Base-by-base conservation (phyloP, 1,284 basidiomycete genomes). In the Tremellales sp. region DNA sequence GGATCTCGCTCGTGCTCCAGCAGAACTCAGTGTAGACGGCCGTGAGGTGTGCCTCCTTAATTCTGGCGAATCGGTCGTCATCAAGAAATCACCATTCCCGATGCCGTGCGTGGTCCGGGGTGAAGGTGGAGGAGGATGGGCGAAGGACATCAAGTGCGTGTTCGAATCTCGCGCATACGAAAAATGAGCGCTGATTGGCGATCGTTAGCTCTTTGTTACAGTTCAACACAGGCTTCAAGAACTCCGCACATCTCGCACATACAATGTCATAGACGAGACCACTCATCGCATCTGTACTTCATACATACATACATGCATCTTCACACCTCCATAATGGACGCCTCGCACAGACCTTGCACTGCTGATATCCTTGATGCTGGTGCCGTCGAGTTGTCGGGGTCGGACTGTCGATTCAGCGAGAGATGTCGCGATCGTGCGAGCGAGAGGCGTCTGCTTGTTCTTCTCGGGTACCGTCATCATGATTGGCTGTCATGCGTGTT, bases 1-100 rank as follows among this genome's bases (percentile, higher is more conserved):
- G 39, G 82, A 86, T 37, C 81, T 83, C 43, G 89, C 89, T 54
- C 83, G 93, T 53, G 84, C 90, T 3, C 82, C 87, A 3, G 90
- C 87, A 2, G 89, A 91, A 42, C 81, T 97, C 11, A 91, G 89
- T 0, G 88, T 97, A 80, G 93, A 97, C 69, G 93, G 93, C 4
- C 84, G 88, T 48, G 82, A 84, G 26, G 86, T 89, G 2, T 85
- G 86, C 60, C 78, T 86, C 7, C 80, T 97, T 10, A 78, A 82
- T 46, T 85, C 88, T 3, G 86, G 88, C 12, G 89, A 96, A 74
- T 86, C 84, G 2, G 86, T 96, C 17, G 82, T 84, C 12, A 86
- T 97, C 11, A 82, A 85, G 45, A 86, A 87, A 49, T 94, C 90
- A 1, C 84, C 84, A 24, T 90, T 82, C 65, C 91, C 92, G 6